Evolutionary conservation across 192 early-diverging fungal genomes (phyloP).

Genomic region (Entomortierella lignicola): DNA sequence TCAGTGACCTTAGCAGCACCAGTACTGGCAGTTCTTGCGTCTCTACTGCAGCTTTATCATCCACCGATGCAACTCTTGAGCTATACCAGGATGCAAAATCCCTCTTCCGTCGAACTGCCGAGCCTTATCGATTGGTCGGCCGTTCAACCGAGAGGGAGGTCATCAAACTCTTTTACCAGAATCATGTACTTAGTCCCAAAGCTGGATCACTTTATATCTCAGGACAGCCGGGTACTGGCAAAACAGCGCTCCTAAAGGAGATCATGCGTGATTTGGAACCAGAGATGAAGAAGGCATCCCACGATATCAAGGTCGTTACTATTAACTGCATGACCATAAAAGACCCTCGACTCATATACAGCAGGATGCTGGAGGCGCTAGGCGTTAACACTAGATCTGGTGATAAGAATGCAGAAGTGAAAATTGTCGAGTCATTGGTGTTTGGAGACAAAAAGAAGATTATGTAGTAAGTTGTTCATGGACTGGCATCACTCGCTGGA

Average conservation of each 20-base stretch:
- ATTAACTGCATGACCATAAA: conserved; percentile 91
- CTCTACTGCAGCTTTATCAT: neutral
- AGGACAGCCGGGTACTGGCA: conserved; percentile 95
- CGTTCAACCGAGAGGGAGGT: conserved; percentile 65
- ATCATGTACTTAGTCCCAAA: conserved; percentile 59
- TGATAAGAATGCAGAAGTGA: conserved; percentile 59
- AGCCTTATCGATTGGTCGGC: conserved; percentile 74
- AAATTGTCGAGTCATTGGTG: conserved; percentile 63
- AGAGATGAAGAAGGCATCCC: conserved; percentile 42
- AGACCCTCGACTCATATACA: conserved; percentile 76
- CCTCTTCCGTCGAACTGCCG: conserved; percentile 69
- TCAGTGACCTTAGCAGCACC: too few relatives aligned
- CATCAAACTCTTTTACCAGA: conserved; percentile 63
- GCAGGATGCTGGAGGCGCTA: conserved; percentile 74
- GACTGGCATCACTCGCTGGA: neutral
- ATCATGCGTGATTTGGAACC: conserved; percentile 57
- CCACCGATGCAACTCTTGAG: neutral
- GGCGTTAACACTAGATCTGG: conserved; percentile 23
- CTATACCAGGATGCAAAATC: conserved; percentile 68
- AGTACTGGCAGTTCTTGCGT: neutral
- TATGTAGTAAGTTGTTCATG: conserved; percentile 59
- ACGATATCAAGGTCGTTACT: conserved; percentile 67
- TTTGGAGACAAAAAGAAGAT: conserved; percentile 54
- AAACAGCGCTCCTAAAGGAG: conserved; percentile 86
- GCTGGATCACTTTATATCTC: conserved; percentile 85